phyloP scores from a whole-genome alignment of 306 rosid species.

The Vigna hirtella region DNA sequence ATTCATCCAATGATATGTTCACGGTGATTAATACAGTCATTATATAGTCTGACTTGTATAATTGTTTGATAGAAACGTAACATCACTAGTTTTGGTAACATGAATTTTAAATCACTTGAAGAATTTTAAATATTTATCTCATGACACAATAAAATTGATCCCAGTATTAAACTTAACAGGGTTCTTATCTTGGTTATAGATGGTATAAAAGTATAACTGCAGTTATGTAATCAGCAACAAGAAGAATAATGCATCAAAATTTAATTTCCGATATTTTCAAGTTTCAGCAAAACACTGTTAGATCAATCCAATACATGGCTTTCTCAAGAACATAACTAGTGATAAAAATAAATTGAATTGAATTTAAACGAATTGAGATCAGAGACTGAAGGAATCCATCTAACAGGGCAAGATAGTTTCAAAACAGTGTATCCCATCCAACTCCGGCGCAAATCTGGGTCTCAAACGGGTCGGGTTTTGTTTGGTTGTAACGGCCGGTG shows the following conservation, averaged over 20 bases:
- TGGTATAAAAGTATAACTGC: too few species aligned
- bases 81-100: too few species aligned
- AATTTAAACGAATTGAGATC: background rate
- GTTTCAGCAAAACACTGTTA: background rate
- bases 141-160: too few species aligned
- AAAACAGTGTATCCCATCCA: constrained; percentile 73
- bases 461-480: constrained; percentile 23
- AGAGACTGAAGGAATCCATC: background rate
- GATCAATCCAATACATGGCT: background rate
- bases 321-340: background rate
- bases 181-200: too few species aligned
- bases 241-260: background rate
- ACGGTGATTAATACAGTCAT: too few species aligned
- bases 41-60: too few species aligned
- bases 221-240: background rate
- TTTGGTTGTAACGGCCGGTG: background rate
- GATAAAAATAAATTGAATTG: constrained; percentile 32
- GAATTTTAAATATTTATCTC: too few species aligned
- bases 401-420: constrained; percentile 59
- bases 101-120: too few species aligned
- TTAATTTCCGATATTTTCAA: background rate
- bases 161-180: too few species aligned
- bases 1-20: too few species aligned
- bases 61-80: too few species aligned
- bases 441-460: constrained; percentile 68